Base-by-base conservation (phyloP, 2,329 filamentous ascomycete genomes). In the Fusarium sp. region DNA sequence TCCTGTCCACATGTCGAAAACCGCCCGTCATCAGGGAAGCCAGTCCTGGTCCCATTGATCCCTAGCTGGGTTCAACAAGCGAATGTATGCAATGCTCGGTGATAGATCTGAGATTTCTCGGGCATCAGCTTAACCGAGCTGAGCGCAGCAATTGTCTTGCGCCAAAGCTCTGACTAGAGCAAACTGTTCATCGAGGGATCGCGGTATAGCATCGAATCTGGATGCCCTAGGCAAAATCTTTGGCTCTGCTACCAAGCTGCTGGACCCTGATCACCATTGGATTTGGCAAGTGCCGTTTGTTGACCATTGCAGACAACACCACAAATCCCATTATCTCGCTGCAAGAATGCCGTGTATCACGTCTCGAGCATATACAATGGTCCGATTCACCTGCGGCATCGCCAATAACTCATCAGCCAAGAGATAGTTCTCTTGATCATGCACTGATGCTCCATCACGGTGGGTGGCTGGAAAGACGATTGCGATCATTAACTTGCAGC, bases 391-490 rank as follows among this genome's bases (percentile, higher is more conserved):
- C 47, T 60, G 60, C 63, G 58, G 48, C 44, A 65, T 74, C 67
- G 62, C 61, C 72, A 73, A 67, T 70, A 59, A 40, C 63, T 65
- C 54, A 58, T 41, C 51, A 64, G 69, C 65, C 58, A 64, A 71
- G 56, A 47, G 54, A 66, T 66, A 44, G 51, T 62, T 70, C 56
- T 59, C 60, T 69, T 69, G 64, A 68, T 62, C 59, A 51, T 58
- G 55, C 29, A 62, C 58, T 46, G 58, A 43, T 51, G 55, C 65
- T 72, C 67, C 55, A 55, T 71, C 67, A 44, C 60, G 55, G 51
- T 67, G 63, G 71, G 73, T 75, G 73, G 73, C 73, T 74, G 71
- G 71, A 62, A 55, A 54, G 69, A 57, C 52, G 46, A 48, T 59
- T 67, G 69, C 69, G 54, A 74, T 67, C 61, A 46, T 53, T 43